Evolutionary conservation across 495 filamentous ascomycete species (phyloP).

Genomic region (Daldinia vernicosa): DNA sequence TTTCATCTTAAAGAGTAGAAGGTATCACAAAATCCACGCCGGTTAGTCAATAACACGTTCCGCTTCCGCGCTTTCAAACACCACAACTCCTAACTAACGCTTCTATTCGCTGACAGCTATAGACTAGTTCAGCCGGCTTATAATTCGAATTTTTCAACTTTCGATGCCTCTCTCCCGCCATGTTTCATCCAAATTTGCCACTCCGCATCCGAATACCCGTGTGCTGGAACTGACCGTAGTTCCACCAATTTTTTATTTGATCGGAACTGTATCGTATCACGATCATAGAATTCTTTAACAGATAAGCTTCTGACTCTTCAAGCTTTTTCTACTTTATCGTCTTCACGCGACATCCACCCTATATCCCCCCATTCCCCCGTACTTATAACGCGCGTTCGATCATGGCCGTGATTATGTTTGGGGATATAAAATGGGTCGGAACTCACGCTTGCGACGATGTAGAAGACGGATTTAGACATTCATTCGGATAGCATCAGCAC

Average conservation of each 20-base stretch:
- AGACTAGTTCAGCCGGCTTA: background rate
- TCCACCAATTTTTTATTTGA: constrained; percentile 5
- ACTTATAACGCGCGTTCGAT: constrained; percentile 12
- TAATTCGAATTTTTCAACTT: background rate
- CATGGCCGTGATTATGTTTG: constrained; percentile 21
- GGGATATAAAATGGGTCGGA: constrained; percentile 19
- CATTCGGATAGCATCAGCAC: background rate
- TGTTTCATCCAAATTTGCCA: background rate
- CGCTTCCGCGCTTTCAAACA: too few species aligned
- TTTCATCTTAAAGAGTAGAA: too few species aligned
- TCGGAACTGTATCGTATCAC: background rate
- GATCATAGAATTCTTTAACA: constrained; percentile 1
- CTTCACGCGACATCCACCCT: constrained; percentile 29
- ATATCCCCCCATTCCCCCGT: background rate
- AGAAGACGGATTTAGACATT: background rate
- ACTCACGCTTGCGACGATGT: background rate
- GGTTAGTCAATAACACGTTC: too few species aligned
- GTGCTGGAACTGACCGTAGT: background rate
- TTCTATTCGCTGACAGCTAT: background rate
- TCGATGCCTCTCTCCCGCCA: background rate
- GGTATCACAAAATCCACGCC: too few species aligned
- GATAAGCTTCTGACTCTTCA: constrained; percentile 22
- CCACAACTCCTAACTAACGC: too few species aligned
- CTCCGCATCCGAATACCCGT: background rate
- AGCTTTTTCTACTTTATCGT: constrained; percentile 38